Evolutionary conservation across 2,329 filamentous ascomycete species (phyloP).

Genomic region (Dactylellina parvicollis): DNA sequence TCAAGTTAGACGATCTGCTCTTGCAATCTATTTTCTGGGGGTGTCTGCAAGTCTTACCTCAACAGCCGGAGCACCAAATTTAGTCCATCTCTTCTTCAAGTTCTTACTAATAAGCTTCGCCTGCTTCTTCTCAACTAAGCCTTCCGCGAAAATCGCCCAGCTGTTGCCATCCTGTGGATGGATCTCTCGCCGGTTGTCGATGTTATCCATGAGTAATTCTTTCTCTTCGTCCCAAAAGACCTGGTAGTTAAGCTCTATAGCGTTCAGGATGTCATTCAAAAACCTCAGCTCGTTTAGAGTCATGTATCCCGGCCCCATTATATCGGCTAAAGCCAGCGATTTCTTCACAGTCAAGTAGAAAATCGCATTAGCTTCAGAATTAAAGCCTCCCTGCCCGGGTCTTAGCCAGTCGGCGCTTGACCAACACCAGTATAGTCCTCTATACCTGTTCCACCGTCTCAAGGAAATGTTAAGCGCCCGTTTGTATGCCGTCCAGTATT

Average conservation of each 20-base stretch:
- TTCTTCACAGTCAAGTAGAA: constrained; percentile 68
- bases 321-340: constrained; percentile 65
- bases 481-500: constrained; percentile 60
- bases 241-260: constrained; percentile 63
- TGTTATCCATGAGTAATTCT: constrained; percentile 69
- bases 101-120: constrained; percentile 55
- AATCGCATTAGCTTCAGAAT: constrained; percentile 67
- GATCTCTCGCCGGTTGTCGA: constrained; percentile 63
- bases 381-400: constrained; percentile 66
- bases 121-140: constrained; percentile 1
- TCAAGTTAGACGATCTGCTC: background rate
- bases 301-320: constrained; percentile 52
- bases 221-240: constrained; percentile 65
- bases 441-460: constrained; percentile 58
- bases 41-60: constrained; percentile 58
- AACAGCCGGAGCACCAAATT: constrained; percentile 64
- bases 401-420: constrained; percentile 67
- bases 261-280: constrained; percentile 59
- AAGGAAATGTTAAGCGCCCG: constrained; percentile 59
- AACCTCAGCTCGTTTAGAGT: constrained; percentile 62
- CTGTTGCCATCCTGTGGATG: constrained; percentile 71
- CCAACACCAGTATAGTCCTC: constrained; percentile 65
- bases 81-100: constrained; percentile 63
- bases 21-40: background rate
- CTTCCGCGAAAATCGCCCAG: constrained; percentile 63